phyloP scores from a whole-genome alignment of 495 filamentous ascomycete species.

The Paragyromitra xinjiangensis region DNA sequence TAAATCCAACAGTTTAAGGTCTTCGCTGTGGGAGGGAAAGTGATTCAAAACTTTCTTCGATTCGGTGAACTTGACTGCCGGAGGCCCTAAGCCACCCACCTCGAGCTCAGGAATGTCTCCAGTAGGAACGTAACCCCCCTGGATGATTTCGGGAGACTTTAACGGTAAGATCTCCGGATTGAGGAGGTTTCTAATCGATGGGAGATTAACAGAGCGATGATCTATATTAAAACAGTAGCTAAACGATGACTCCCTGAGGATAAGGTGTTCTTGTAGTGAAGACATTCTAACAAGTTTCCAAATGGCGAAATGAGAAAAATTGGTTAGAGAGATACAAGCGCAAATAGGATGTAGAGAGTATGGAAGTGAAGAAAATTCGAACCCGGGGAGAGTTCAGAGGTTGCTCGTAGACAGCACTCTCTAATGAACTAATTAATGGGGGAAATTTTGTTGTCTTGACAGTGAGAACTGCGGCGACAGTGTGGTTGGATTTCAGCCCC shows the following conservation, averaged over 20 bases:
- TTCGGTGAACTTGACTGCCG: constrained; percentile 6
- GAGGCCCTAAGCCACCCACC: constrained; percentile 11
- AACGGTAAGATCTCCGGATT: not conserved
- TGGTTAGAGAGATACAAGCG: not conserved
- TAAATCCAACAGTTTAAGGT: constrained; percentile 7
- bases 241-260: too few relatives aligned
- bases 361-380: not conserved
- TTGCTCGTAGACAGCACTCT: not conserved
- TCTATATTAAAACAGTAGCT: not conserved
- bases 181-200: not conserved
- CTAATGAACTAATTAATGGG: not conserved
- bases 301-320: not conserved
- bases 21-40: constrained; percentile 34
- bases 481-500: not conserved
- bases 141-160: not conserved
- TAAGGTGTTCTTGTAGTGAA: not conserved
- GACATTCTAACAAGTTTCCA: not conserved
- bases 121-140: not conserved
- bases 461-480: not conserved
- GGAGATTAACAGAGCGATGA: not conserved
- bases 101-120: constrained; percentile 17
- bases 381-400: not conserved
- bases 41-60: not conserved
- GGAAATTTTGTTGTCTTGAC: not conserved
- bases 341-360: not conserved